Evolutionary conservation across 148 eudicot species (phyloP), one percentile per base, ranked within the genome.

Genomic region (Polygonum maritimum): DNA sequence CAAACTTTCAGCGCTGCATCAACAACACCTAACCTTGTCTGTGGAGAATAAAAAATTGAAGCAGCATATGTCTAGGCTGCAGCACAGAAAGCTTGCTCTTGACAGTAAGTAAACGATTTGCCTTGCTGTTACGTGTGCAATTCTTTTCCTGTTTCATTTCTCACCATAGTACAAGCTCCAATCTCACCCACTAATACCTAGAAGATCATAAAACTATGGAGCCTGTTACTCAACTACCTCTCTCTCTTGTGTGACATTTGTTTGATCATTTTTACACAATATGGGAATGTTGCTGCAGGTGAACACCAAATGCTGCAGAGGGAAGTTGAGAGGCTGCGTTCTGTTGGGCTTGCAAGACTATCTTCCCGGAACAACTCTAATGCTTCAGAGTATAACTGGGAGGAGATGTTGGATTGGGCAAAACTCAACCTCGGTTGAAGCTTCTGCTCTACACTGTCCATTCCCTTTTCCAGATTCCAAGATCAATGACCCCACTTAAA

Each of bases 31-130:
- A 73, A 81, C 80, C 79, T 79, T 91, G 74, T 86, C 90, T 22
- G 19, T 86, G 82, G 97, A 91, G 79, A 91, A 91, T 79, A 80
- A 71, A 70, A 79, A 79, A 71, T 78, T 91, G 48, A 88, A 91
- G 89, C 90, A 86, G 81, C 82, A 84, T 76, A 57, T 89, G 75
- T 71, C 78, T 47, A 83, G 78, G 62, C 81, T 85, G 57, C 83
- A 79, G 79, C 87, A 82, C 78, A 77, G 83, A 78, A 86, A 89
- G 78, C 75, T 82, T 75, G 69, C 80, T 48, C 80, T 83, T 63
- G 97, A 89, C 55, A 82, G 97, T 91, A 65, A 83, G 83, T 67
- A 36, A 67, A 67, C 44, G n/a, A 3, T 35, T 67, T 2, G n/a
- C 18, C 41, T 60, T 60, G 33, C 72, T 76, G 62, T 10, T 55